These are phyloP conservation scores for Trypanosoma cruzi DNA, from an alignment of 208 protist genomes.

Conservation along the genomic window DNA sequence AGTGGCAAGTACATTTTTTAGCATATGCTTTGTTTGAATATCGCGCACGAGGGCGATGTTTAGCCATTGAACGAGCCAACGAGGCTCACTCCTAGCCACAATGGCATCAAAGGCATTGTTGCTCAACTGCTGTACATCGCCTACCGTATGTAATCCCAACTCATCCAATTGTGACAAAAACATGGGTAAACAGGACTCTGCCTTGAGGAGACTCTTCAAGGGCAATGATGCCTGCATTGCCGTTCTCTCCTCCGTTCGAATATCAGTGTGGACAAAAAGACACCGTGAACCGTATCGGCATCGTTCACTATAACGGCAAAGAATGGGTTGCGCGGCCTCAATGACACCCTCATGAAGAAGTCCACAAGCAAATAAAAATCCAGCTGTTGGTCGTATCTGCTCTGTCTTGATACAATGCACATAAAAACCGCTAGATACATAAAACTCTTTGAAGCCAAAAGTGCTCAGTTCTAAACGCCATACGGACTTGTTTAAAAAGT, in stretches of 20 bases:
- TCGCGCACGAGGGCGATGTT: conserved; percentile 57
- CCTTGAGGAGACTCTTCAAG: conserved; percentile 11
- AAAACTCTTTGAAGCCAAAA: conserved; percentile 18
- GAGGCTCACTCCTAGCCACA: conserved; percentile 33
- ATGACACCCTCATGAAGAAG: conserved; percentile 54
- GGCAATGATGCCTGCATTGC: conserved; percentile 35
- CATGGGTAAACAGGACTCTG: conserved; percentile 11
- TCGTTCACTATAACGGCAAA: conserved; percentile 71
- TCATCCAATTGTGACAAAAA: conserved; percentile 66
- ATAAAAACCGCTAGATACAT: conserved; percentile 19
- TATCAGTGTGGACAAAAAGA: conserved; percentile 80
- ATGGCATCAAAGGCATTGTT: conserved; percentile 70
- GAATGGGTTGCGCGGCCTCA: conserved; percentile 63
- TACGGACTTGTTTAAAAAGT: conserved; percentile 38
- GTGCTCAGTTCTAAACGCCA: conserved; percentile 61
- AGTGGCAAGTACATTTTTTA: conserved; percentile 53
- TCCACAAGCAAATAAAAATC: conserved; percentile 76
- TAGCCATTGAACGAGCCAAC: conserved; percentile 57
- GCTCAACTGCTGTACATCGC: conserved; percentile 82
- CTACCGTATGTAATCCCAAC: conserved; percentile 61
- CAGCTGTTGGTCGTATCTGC: conserved; percentile 67
- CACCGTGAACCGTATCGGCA: conserved; percentile 71
- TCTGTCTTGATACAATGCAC: conserved; percentile 18
- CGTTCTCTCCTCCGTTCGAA: conserved; percentile 9
- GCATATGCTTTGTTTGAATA: conserved; percentile 50